Percentiles rank a stretch among this genome's conserved stretches.
Conservation (phyloP, 2,329 filamentous ascomycete genomes). For the Sporothrix dimorphospora region DNA sequence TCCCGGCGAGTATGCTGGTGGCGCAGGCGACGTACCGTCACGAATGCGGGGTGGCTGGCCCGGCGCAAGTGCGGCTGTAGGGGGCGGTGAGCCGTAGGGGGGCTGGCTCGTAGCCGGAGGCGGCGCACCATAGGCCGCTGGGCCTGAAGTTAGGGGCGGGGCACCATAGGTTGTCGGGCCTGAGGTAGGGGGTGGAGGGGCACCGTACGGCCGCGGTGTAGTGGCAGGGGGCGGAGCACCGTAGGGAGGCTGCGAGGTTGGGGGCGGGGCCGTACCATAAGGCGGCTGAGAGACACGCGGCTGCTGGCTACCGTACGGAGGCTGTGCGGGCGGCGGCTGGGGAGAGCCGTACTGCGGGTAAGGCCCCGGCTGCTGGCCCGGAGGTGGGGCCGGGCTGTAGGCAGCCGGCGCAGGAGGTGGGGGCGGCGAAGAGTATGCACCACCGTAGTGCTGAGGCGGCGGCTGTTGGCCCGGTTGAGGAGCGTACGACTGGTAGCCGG, state of each 20-base stretch:
- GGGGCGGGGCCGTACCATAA: constrained; percentile 14
- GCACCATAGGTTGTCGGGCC: background rate
- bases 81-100: constrained; percentile 13
- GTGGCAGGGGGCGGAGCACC: background rate
- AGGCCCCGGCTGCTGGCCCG: constrained; percentile 10
- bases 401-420: constrained; percentile 6
- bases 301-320: constrained; percentile 16
- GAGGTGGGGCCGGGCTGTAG: constrained; percentile 15
- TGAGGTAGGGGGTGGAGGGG: background rate
- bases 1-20: background rate
- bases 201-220: constrained; percentile 17
- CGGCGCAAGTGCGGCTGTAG: background rate
- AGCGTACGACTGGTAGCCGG: constrained; percentile 25
- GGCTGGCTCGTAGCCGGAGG: background rate
- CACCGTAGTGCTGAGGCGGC: background rate
- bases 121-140: background rate
- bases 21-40: background rate
- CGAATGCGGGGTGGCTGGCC: background rate
- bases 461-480: constrained; percentile 13
- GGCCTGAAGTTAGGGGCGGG: background rate
- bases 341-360: constrained; percentile 8
- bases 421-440: constrained; percentile 5
- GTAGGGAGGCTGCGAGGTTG: constrained; percentile 18
- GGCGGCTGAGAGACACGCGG: constrained; percentile 12
- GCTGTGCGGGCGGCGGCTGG: constrained; percentile 4